Conservation (phyloP, 257 asterid genomes). For the Scutellaria barbata region DNA sequence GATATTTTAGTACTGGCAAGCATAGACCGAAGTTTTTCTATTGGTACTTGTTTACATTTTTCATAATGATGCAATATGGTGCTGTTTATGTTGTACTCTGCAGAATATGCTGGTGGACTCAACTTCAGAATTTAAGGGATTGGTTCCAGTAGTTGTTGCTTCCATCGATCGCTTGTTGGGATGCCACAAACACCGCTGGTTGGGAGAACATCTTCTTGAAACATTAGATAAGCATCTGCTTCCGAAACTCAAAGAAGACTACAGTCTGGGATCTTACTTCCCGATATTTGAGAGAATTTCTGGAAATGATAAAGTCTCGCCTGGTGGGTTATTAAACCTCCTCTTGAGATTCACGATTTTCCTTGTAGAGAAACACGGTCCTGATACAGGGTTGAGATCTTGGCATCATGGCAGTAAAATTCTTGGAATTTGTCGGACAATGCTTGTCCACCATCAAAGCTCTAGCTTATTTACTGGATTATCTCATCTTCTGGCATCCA, state of each 20-base stretch:
- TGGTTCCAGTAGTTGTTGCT: conserved; percentile 76
- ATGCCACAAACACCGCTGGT: conserved; percentile 70
- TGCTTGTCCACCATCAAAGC: conserved; percentile 79
- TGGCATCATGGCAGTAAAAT: conserved; percentile 89
- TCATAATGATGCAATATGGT: conserved; percentile 29
- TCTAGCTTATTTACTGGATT: conserved; percentile 76
- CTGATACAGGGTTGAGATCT: conserved; percentile 79
- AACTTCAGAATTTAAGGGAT: conserved; percentile 62
- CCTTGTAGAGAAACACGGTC: conserved; percentile 82
- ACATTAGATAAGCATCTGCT: conserved; percentile 75
- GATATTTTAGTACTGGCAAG: conserved; percentile 18
- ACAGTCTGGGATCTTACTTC: conserved; percentile 79
- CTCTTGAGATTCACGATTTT: conserved; percentile 66
- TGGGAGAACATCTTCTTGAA: conserved; percentile 84
- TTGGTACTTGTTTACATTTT: conserved; percentile 13
- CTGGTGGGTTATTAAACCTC: conserved; percentile 71
- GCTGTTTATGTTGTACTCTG: conserved; percentile 36
- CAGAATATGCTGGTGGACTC: conserved; percentile 76
- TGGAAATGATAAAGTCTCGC: conserved; percentile 71
- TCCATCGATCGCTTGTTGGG: conserved; percentile 76
- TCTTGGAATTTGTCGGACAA: conserved; percentile 85
- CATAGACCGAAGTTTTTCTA: conserved; percentile 9
- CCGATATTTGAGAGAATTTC: conserved; percentile 84
- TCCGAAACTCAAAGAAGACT: conserved; percentile 67
- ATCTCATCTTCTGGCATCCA: conserved; percentile 72